Evolutionary conservation across 495 filamentous ascomycete genomes (phyloP).

Genomic region (Aspergillus taichungensis): DNA sequence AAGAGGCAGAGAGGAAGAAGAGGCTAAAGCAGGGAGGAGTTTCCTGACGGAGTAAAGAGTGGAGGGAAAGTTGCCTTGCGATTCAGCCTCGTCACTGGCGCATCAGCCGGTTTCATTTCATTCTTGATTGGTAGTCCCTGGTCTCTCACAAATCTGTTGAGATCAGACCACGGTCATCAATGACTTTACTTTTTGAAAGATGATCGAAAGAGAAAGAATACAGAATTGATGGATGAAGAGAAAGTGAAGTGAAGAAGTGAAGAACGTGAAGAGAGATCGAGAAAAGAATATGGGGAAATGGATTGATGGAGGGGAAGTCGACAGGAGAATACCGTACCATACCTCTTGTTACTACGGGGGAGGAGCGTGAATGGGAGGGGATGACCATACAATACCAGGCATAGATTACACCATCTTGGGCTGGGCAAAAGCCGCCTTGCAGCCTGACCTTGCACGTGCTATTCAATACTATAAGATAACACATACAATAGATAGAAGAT

Average conservation of each 20-base stretch:
- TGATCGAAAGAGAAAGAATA: not conserved
- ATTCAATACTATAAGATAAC: not conserved
- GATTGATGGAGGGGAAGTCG: too few species aligned
- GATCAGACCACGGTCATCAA: too few species aligned
- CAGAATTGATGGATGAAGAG: not conserved
- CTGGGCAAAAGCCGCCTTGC: not conserved
- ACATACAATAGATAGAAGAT: too few species aligned
- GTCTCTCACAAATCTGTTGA: too few species aligned
- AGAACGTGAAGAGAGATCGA: not conserved
- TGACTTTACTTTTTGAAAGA: too few species aligned
- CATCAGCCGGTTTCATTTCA: slow-evolving; percentile 13
- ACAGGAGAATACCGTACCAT: too few species aligned
- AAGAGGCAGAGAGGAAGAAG: not conserved
- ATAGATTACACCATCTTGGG: not conserved
- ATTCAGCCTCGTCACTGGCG: slow-evolving; percentile 22
- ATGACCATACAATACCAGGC: not conserved
- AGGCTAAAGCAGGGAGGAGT: not conserved
- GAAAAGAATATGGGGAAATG: too few species aligned
- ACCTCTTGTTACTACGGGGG: too few species aligned
- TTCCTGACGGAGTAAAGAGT: slow-evolving; percentile 2
- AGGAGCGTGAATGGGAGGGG: too few species aligned
- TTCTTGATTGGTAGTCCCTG: too few species aligned
- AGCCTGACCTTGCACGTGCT: not conserved
- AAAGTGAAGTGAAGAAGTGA: not conserved
- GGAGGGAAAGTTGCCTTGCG: slow-evolving; percentile 13